Evolutionary conservation across 257 asterid genomes (phyloP).

Genomic region (Vinca minor): DNA sequence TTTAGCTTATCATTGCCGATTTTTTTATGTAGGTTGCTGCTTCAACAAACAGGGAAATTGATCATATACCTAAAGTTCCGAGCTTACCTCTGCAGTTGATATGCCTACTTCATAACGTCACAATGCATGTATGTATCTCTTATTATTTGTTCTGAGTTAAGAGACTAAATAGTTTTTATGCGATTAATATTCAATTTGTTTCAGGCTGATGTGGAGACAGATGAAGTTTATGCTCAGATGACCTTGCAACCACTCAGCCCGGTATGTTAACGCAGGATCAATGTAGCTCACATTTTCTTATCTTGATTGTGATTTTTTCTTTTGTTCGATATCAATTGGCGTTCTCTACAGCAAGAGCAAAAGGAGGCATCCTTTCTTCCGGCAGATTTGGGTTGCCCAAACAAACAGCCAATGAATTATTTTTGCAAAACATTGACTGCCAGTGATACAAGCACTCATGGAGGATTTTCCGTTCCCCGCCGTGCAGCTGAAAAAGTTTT

Average conservation of each 20-base stretch:
- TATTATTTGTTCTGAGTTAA: neutral
- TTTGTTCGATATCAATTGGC: neutral
- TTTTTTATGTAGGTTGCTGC: slow-evolving; percentile 45
- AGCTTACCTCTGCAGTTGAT: slow-evolving; percentile 62
- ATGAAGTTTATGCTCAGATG: slow-evolving; percentile 76
- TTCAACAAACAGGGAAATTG: slow-evolving; percentile 65
- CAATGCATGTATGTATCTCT: slow-evolving; percentile 51
- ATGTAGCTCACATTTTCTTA: neutral
- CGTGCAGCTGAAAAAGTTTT: slow-evolving; percentile 87
- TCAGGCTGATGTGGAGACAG: slow-evolving; percentile 74
- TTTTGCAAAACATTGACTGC: slow-evolving; percentile 79
- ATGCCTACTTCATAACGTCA: slow-evolving; percentile 66
- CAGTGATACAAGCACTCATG: slow-evolving; percentile 79
- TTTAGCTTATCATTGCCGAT: neutral
- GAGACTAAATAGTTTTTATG: neutral
- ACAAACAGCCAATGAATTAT: slow-evolving; percentile 75
- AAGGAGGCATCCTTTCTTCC: slow-evolving; percentile 68
- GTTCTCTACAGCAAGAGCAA: slow-evolving; percentile 60
- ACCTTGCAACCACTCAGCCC: slow-evolving; percentile 71
- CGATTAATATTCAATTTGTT: slow-evolving; percentile 21
- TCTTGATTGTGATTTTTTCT: neutral
- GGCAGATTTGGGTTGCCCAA: slow-evolving; percentile 53
- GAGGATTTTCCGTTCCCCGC: slow-evolving; percentile 86
- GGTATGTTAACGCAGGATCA: slow-evolving; percentile 30
- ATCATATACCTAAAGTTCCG: slow-evolving; percentile 58